Percentiles rank a stretch among this genome's conserved stretches.
Conservation (phyloP, 345 rosid genomes). For the Brassica rapa region DNA sequence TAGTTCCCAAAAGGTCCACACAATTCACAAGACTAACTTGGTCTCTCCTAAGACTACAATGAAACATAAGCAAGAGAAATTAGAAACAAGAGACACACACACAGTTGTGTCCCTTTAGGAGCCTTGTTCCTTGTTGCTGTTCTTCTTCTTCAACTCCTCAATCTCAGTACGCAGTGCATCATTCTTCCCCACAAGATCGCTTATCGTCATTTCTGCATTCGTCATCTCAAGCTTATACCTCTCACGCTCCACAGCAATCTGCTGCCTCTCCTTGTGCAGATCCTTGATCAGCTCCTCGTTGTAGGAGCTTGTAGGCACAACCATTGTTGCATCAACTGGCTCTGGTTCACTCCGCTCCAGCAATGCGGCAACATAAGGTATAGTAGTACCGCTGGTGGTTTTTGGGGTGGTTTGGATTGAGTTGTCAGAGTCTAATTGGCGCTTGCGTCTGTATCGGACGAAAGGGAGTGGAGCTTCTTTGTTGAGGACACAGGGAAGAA, state of each 20-base stretch:
- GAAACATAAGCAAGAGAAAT: not conserved
- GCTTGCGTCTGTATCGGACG: not conserved
- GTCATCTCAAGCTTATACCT: not conserved
- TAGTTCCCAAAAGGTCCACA: not conserved
- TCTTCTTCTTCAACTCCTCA: not conserved
- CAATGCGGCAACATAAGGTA: not conserved
- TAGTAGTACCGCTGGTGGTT: not conserved
- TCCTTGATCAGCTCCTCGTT: not conserved
- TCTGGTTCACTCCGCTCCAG: not conserved
- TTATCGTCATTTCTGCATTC: not conserved
- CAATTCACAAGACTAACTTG: not conserved
- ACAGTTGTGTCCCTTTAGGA: conserved; percentile 4
- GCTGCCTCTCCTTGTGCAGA: not conserved
- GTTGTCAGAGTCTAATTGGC: not conserved
- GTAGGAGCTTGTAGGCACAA: not conserved
- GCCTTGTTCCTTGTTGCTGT: not conserved
- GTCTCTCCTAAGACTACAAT: not conserved
- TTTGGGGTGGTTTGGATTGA: not conserved
- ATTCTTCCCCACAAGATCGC: not conserved
- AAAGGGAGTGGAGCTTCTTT: not conserved
- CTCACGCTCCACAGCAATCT: not conserved
- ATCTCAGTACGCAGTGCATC: not conserved
- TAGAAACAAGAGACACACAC: not conserved
- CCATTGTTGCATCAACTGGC: not conserved
- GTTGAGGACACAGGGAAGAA: not conserved